Conservation (phyloP, 2,329 filamentous ascomycete species). For the Leptosphaerulina australis region DNA sequence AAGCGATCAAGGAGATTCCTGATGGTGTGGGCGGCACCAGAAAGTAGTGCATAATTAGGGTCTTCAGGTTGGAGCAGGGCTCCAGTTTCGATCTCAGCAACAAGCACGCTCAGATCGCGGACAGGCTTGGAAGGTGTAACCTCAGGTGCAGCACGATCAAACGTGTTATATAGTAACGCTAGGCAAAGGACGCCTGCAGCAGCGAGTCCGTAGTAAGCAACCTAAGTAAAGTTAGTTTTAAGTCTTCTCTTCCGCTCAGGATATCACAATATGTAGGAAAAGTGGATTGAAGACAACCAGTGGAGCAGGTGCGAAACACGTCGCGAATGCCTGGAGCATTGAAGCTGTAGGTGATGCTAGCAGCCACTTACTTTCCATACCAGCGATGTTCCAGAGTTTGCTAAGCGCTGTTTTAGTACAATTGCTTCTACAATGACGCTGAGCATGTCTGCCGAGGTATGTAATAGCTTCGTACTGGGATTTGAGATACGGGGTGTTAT, state of each 20-base stretch:
- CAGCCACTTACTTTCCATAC: slow-evolving; percentile 37
- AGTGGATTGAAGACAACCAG: no score
- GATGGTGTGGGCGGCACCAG: slow-evolving; percentile 1
- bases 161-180: neutral
- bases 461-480: slow-evolving; percentile 31
- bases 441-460: slow-evolving; percentile 38
- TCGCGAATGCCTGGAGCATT: no score
- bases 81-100: neutral
- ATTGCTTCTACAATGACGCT: slow-evolving; percentile 37
- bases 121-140: neutral
- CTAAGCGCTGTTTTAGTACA: slow-evolving; percentile 35
- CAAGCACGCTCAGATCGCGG: neutral
- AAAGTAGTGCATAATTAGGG: neutral
- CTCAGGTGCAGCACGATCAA: neutral
- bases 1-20: neutral
- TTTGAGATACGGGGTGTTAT: slow-evolving; percentile 26
- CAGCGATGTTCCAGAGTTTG: slow-evolving; percentile 44
- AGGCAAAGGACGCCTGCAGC: neutral
- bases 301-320: no score
- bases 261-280: no score
- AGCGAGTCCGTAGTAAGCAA: slow-evolving; percentile 1
- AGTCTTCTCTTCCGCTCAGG: neutral
- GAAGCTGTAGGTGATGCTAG: no score
- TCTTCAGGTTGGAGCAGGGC: neutral
- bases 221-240: neutral